Evolutionary conservation across 139 green algal species (phyloP), one percentile per base, ranked within the genome.

Genomic region (Edaphochlamys debaryana): DNA sequence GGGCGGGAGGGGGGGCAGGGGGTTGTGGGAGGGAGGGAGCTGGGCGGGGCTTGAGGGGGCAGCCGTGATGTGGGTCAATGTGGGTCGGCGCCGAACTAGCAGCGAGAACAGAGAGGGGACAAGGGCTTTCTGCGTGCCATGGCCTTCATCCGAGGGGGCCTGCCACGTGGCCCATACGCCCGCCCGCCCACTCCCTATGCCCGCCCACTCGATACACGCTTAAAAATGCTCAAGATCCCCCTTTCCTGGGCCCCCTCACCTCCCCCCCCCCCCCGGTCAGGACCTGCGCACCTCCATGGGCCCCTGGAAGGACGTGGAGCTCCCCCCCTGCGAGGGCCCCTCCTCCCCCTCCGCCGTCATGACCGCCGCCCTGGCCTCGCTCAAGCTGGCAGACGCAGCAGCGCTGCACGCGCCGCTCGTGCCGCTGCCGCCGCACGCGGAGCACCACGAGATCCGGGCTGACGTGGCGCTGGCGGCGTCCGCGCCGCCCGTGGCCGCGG

Each of bases 251-350:
- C n/a, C n/a, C n/a, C 52, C 15, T 6, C 15, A 30, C 52, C 4
- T 27, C 3, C 17, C 25, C 52, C 13, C 52, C 15, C 17, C 36
- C 7, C 48, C 34, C 64, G 9, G 37, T 54, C 67, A 82, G 75
- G 75, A 82, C 37, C 30, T 42, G 23, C 48, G 32, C 23, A 62
- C 42, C 5, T 72, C 15, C 63, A 64, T 82, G 3, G 76, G 76
- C 38, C 76, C 76, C n/a, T 82, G 76, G 76, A 74, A 32, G 42
- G 62, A 73, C 3, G 76, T 82, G 41, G 29, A 74, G 42, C 63
- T 82, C n/a, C 41, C 60, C 17, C 45, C 45, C 45, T 9, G 45
- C 45, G n/a, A n/a, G n/a, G 45, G 45, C 45, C 13, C 11, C 45
- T 54, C 45, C 45, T 54, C 45, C 11, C 45, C 45, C 11, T 54